Base-by-base conservation (phyloP, 2,329 filamentous ascomycete genomes). In the Didymella pomorum region DNA sequence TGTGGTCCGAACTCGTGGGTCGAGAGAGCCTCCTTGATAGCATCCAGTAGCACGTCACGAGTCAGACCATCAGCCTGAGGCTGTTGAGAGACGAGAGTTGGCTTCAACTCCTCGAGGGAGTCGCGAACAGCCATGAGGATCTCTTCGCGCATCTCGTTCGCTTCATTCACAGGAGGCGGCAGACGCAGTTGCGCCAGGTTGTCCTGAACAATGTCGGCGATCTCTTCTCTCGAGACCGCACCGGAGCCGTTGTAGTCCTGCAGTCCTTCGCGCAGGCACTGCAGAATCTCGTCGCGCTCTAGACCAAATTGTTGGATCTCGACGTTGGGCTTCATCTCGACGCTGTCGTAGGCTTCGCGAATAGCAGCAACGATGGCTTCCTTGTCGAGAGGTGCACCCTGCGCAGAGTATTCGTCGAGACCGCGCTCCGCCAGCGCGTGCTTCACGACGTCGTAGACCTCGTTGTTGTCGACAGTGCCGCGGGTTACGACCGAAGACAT, bases 291-390 rank as follows among this genome's bases (percentile, higher is more conserved):
- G 12, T 97, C 92, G 5, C 92, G 86, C 74, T 97, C 94, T 1
- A 98, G 82, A 2, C 93, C 94, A 62, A 96, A 90, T 69, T 96
- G 92, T 68, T 97, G 90, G 4, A 96, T 84, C 67, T 96, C 89
- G 49, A 97, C 92, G 68, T 97, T 92, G 1, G 94, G 94, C 78
- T 96, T 96, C 79, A 96, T 96, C 59, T 71, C 68, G 48, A 74
- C 62, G 52, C 88, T 91, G 72, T 97, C 94, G 87, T 93, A 96
- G 1, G 93, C 94, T 67, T 97, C 93, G 66, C 89, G 88, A 14
- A 98, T 90, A 3, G 93, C 93, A 26, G 90, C 85, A 2, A 98
- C 85, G 33, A 98, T 91, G 58, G 96, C 92, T 47, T 97, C 92
- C 65, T 90, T 87, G 67, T 87, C 89, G 3, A 79, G 56, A 20